Base-by-base conservation (phyloP, 441 rosid species). In the Populus tomentosa region DNA sequence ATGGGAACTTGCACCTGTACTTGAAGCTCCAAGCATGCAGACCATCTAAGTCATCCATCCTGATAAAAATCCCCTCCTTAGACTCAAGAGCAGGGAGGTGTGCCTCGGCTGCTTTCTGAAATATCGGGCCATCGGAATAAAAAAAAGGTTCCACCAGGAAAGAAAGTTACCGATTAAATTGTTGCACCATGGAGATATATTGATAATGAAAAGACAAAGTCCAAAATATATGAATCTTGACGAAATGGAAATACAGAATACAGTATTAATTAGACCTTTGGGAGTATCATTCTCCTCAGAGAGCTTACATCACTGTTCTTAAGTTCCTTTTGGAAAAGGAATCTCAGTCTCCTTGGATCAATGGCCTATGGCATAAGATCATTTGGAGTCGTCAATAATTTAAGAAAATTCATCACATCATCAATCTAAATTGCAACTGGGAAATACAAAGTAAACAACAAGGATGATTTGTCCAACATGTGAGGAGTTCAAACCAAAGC, bases 241-340 rank as follows among this genome's bases (percentile, higher is more conserved):
- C 7, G 56, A 69, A 33, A n/a, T 6, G 9, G 13, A 13, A 69
- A 70, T 61, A 61, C 11, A 69, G 28, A 35, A 28, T 64, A 64
- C 30, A 64, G 28, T 10, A 7, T 21, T 66, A 69, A 75, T 65
- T 10, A 35, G 80, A 95, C 99, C 99, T 96, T 96, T 9, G 99
- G 99, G 73, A 96, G 98, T 70, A 94, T 80, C 93, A 92, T 94
- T 82, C 98, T 89, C 79, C 95, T 86, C 36, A 96, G 88, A 70
- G 98, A 87, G 88, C 95, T 89, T 61, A 96, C 99, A 69, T 96
- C 98, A 78, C 99, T 96, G 86, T 92, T 94, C 92, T 90, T 96
- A 73, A 96, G 90, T 71, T 92, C 94, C 89, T 96, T 94, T 72
- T 92, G 95, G 85, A 96, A 96, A 14, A 94, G 94, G 82, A 94